Percentiles rank a stretch among this genome's conserved stretches.
phyloP scores from a whole-genome alignment of 768 basidiomycete species.

The Suillus variegatus region DNA sequence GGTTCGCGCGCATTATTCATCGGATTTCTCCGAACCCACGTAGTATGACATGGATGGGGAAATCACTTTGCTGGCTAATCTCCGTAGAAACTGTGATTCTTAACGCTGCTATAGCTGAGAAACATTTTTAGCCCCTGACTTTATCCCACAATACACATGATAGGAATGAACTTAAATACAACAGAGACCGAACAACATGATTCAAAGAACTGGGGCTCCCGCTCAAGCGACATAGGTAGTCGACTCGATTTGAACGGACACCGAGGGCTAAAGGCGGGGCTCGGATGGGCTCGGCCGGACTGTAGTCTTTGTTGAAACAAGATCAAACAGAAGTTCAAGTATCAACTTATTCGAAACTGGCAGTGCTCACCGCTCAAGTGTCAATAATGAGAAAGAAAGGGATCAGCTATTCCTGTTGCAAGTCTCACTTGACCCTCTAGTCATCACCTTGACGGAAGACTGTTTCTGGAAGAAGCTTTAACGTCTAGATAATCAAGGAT shows the following conservation, averaged over 20 bases:
- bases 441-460: neutral
- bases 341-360: neutral
- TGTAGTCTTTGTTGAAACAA: neutral
- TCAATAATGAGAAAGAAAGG: neutral
- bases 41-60: neutral
- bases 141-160: neutral
- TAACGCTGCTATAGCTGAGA: neutral
- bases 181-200: neutral
- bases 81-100: neutral
- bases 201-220: no score
- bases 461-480: neutral
- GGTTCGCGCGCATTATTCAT: neutral
- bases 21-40: neutral
- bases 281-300: neutral
- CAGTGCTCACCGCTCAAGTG: neutral
- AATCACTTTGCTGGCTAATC: neutral
- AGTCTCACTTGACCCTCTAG: neutral
- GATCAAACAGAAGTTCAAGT: neutral
- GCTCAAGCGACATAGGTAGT: no score
- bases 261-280: neutral
- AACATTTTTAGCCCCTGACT: neutral
- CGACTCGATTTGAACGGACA: neutral
- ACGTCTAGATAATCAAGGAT: neutral
- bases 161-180: neutral
- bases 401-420: neutral